A percentile compares a stretch with the other conserved stretches of the same genome.
Evolutionary conservation across 140 eudicot species (phyloP).

Genomic region (Oenanthe javanica): DNA sequence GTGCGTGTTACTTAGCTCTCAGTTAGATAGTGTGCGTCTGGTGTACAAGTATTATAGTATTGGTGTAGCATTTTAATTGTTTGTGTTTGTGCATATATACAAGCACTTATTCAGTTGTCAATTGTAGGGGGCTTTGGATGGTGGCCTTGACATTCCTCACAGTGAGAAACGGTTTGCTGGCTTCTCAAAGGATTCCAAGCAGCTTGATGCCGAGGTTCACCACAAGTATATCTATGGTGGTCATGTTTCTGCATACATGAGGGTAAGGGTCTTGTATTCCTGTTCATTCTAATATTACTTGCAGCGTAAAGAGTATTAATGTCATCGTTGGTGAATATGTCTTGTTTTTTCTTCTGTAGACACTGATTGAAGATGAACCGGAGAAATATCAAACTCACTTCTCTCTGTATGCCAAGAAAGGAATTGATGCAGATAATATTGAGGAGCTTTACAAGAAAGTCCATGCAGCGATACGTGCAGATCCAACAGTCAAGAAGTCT

Average conservation of each 20-base stretch:
- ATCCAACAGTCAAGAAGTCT: constrained; percentile 22
- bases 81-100: background rate
- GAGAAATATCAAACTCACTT: constrained; percentile 21
- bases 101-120: background rate
- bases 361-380: constrained; percentile 23
- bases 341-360: constrained; percentile 15
- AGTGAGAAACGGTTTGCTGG: constrained; percentile 66
- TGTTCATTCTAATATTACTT: background rate
- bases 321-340: background rate
- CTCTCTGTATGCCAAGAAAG: constrained; percentile 12
- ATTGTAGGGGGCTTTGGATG: constrained; percentile 56
- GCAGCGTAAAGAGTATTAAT: background rate
- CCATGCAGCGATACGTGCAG: constrained; percentile 26
- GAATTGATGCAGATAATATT: constrained; percentile 14
- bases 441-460: constrained; percentile 28
- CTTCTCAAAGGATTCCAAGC: constrained; percentile 41
- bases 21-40: background rate
- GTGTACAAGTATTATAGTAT: background rate
- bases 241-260: constrained; percentile 44
- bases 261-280: constrained; percentile 6
- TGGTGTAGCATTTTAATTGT: background rate
- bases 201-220: constrained; percentile 56
- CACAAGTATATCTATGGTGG: constrained; percentile 52
- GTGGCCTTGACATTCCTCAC: constrained; percentile 58
- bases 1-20: background rate